A percentile compares a stretch with the other conserved stretches of the same genome.
phyloP scores from a whole-genome alignment of 2,329 filamentous ascomycete species.

The Fusarium falciforme region DNA sequence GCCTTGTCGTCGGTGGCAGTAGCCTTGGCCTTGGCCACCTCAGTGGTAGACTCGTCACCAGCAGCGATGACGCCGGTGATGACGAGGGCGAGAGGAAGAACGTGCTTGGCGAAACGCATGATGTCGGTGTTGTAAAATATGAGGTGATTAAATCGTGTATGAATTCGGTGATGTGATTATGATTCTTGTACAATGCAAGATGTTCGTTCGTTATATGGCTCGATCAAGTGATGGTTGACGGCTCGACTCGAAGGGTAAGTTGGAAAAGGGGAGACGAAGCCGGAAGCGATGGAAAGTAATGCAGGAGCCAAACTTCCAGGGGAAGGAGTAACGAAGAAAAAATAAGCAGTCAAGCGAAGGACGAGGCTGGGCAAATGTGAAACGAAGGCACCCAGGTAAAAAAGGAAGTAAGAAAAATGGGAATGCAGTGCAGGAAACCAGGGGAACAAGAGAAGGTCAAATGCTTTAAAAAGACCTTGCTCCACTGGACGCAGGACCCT shows the following conservation, averaged over 20 bases:
- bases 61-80: slow-evolving; percentile 37
- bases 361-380: slow-evolving; percentile 20
- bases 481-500: not conserved
- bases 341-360: slow-evolving; percentile 22
- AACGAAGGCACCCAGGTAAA: slow-evolving; percentile 10
- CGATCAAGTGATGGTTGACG: not conserved
- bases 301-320: slow-evolving; percentile 9
- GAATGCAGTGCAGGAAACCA: slow-evolving; percentile 26
- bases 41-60: slow-evolving; percentile 26
- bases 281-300: not conserved
- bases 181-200: not conserved
- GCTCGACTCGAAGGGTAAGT: not conserved
- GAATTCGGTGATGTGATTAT: not conserved
- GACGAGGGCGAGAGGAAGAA: slow-evolving; percentile 41
- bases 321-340: not conserved
- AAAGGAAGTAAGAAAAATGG: slow-evolving; percentile 1
- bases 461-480: not conserved
- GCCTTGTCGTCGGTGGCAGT: slow-evolving; percentile 24
- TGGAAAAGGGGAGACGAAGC: slow-evolving; percentile 22
- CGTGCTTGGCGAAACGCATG: slow-evolving; percentile 44
- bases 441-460: slow-evolving; percentile 13
- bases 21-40: slow-evolving; percentile 24
- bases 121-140: slow-evolving; percentile 12
- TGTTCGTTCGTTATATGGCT: not conserved
- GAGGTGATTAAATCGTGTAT: not conserved